Percentiles rank a stretch among this genome's conserved stretches.
These are phyloP conservation scores for Mucor piriformis DNA, from an alignment of 371 early-diverging fungal species.

Conservation along the genomic window DNA sequence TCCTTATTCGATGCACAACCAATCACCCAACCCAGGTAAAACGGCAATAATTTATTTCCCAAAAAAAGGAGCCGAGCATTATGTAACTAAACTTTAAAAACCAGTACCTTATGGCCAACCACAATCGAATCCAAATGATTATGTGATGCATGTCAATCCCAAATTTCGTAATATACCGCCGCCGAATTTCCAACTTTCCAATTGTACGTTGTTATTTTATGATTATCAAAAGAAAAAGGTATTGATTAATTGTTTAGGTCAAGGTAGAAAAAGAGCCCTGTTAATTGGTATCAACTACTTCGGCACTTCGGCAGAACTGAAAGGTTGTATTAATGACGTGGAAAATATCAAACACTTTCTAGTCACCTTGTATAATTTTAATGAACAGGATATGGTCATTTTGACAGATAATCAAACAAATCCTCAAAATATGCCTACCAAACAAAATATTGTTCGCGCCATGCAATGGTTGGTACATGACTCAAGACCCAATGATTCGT, in stretches of 20 bases:
- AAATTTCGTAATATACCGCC: slow-evolving; percentile 22
- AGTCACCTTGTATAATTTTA: slow-evolving; percentile 63
- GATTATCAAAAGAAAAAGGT: slow-evolving; percentile 9
- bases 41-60: not conserved
- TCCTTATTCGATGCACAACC: slow-evolving; percentile 23
- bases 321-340: slow-evolving; percentile 93
- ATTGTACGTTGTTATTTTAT: slow-evolving; percentile 49
- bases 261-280: slow-evolving; percentile 77
- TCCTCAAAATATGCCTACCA: slow-evolving; percentile 74
- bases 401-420: slow-evolving; percentile 87
- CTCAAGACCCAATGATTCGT: slow-evolving; percentile 82
- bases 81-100: not conserved
- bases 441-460: slow-evolving; percentile 80
- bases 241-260: slow-evolving; percentile 28
- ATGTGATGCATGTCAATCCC: slow-evolving; percentile 35
- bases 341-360: slow-evolving; percentile 81
- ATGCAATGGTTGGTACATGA: slow-evolving; percentile 91
- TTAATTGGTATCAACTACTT: slow-evolving; percentile 94
- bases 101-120: slow-evolving; percentile 25
- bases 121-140: slow-evolving; percentile 15
- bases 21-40: slow-evolving; percentile 25
- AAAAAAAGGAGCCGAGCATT: not conserved
- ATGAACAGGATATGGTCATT: slow-evolving; percentile 65
- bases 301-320: slow-evolving; percentile 64
- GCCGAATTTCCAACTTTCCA: slow-evolving; percentile 63